Conservation (phyloP, 2,329 filamentous ascomycete genomes). For the Paecilomyces niveus region DNA sequence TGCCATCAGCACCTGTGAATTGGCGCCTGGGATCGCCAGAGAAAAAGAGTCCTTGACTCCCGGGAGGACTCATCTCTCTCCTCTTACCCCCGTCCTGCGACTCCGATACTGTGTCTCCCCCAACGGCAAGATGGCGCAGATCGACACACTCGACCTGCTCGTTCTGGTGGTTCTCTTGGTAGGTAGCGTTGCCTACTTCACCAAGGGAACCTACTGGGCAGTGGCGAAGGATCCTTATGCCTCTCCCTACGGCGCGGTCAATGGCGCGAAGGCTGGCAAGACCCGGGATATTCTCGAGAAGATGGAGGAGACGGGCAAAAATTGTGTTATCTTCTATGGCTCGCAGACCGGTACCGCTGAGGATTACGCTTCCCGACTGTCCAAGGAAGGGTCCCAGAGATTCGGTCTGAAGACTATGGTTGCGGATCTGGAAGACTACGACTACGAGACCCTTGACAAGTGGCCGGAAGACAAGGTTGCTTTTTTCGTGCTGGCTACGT, state of each 20-base stretch:
- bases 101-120: conserved; percentile 2
- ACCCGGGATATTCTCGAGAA: conserved; percentile 91
- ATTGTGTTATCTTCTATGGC: conserved; percentile 97
- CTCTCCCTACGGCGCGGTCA: conserved; percentile 54
- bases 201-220: conserved; percentile 91
- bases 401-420: conserved; percentile 98
- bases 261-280: conserved; percentile 69
- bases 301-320: conserved; percentile 91
- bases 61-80: neutral
- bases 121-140: conserved; percentile 68
- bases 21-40: neutral
- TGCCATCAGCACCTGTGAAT: neutral
- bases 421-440: conserved; percentile 94
- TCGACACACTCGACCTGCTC: conserved; percentile 90
- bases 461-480: conserved; percentile 85
- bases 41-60: neutral
- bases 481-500: conserved; percentile 94
- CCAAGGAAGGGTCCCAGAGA: conserved; percentile 93
- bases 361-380: conserved; percentile 91
- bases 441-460: conserved; percentile 86
- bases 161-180: conserved; percentile 80
- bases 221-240: conserved; percentile 85
- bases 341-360: conserved; percentile 98
- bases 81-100: conserved; percentile 2
- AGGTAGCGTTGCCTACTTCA: conserved; percentile 91